Conservation (phyloP, 345 rosid species). For the Camelina sativa region DNA sequence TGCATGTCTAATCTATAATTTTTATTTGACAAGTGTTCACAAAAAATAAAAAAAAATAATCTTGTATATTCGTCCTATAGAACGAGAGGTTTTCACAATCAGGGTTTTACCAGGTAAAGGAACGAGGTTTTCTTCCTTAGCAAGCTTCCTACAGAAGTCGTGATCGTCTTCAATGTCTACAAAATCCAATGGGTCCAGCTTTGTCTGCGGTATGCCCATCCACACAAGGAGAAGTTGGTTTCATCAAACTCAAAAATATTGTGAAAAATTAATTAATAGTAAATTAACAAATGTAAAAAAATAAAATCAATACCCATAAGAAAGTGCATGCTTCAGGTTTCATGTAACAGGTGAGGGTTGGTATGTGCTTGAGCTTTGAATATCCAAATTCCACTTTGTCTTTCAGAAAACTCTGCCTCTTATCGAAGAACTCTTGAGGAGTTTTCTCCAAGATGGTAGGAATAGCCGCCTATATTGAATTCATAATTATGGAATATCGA, state of each 20-base stretch:
- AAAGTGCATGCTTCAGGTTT: constrained; percentile 74
- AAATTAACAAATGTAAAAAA: not conserved
- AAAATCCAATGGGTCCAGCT: constrained; percentile 16
- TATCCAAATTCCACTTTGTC: constrained; percentile 52
- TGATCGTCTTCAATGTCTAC: constrained; percentile 35
- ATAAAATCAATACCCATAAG: constrained; percentile 55
- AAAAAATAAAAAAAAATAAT: not conserved
- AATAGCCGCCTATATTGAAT: constrained; percentile 55
- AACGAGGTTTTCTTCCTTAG: constrained; percentile 39
- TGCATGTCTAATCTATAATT: not conserved
- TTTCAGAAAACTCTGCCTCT: constrained; percentile 44
- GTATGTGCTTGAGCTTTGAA: constrained; percentile 52
- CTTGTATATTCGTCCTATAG: not conserved
- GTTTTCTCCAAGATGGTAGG: constrained; percentile 65
- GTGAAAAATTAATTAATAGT: not conserved
- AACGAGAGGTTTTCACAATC: constrained; percentile 24
- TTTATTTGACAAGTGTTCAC: not conserved
- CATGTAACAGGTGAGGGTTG: constrained; percentile 57
- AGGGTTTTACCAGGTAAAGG: constrained; percentile 25
- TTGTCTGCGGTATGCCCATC: not conserved
- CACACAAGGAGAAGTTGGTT: not conserved
- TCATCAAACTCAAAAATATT: not conserved
- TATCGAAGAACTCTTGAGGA: constrained; percentile 56
- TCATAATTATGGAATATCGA: too few species aligned
- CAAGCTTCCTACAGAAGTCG: constrained; percentile 39